phyloP scores from a whole-genome alignment of 768 basidiomycete species.

The Phylloporus sp. region DNA sequence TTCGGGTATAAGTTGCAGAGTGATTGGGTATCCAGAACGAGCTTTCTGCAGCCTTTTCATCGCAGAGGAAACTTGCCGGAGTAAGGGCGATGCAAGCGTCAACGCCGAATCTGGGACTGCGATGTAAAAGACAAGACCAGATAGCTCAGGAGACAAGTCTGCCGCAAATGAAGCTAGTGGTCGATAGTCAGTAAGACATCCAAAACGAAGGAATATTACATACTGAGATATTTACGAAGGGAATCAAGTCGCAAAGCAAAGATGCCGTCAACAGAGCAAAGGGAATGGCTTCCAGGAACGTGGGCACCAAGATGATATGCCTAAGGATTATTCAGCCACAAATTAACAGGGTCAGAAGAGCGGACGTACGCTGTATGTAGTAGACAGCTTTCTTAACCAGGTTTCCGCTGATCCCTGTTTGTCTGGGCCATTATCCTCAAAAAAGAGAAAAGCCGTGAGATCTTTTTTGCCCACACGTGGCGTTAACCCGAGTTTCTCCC shows the following conservation, averaged over 20 bases:
- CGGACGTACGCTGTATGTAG: constrained; percentile 53
- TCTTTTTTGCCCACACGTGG: constrained; percentile 72
- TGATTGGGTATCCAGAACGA: constrained; percentile 43
- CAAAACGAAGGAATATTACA: constrained; percentile 10
- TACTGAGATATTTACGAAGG: constrained; percentile 63
- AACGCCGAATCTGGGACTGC: constrained; percentile 56
- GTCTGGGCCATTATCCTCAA: constrained; percentile 55
- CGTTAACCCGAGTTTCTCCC: constrained; percentile 76
- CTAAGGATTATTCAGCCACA: constrained; percentile 33
- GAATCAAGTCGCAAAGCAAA: constrained; percentile 63
- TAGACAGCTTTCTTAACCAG: constrained; percentile 55
- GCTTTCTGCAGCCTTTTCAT: constrained; percentile 52
- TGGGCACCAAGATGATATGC: constrained; percentile 58
- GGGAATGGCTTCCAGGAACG: constrained; percentile 43
- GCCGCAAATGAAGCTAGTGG: constrained; percentile 46
- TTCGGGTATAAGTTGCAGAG: constrained; percentile 75
- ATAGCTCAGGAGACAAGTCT: constrained; percentile 34
- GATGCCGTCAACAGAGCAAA: constrained; percentile 50
- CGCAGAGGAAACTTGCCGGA: constrained; percentile 66
- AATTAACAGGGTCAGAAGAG: constrained; percentile 1
- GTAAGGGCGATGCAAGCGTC: constrained; percentile 56
- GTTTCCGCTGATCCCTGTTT: constrained; percentile 42
- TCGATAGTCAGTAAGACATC: not conserved
- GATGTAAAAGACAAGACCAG: constrained; percentile 62
- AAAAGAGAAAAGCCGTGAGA: constrained; percentile 61